Evolutionary conservation across 2,329 filamentous ascomycete species (phyloP).

Genomic region (Colletotrichum filicis): DNA sequence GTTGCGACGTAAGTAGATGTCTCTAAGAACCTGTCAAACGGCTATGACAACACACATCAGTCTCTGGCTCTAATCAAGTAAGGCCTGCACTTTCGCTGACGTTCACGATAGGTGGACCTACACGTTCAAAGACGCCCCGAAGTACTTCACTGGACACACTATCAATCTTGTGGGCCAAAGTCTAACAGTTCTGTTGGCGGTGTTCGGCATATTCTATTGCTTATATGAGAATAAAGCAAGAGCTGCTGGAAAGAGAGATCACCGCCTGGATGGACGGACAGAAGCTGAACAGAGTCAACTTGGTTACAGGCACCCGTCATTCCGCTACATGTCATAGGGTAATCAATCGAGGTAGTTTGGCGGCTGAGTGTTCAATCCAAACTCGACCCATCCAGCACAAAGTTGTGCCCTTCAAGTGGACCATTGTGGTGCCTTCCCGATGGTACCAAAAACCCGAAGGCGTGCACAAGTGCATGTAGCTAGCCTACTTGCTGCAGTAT

Average conservation of each 20-base stretch:
- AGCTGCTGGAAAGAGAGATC: constrained; percentile 46
- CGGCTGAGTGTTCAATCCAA: too few species aligned
- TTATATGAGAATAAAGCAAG: constrained; percentile 61
- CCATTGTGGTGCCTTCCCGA: too few species aligned
- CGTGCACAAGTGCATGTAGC: not conserved
- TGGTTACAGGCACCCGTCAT: constrained; percentile 65
- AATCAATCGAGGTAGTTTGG: not conserved
- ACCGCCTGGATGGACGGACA: constrained; percentile 59
- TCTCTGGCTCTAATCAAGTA: not conserved
- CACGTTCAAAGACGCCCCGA: constrained; percentile 54
- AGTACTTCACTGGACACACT: constrained; percentile 61
- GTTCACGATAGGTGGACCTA: constrained; percentile 60
- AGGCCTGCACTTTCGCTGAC: constrained; percentile 7
- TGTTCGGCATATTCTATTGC: constrained; percentile 63
- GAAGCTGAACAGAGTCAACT: constrained; percentile 58
- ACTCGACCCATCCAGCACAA: too few species aligned
- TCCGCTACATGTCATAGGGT: constrained; percentile 62
- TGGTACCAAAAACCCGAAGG: not conserved
- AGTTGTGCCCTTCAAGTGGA: too few species aligned
- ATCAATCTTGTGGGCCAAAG: constrained; percentile 67
- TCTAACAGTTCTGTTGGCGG: constrained; percentile 53
- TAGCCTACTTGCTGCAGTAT: not conserved
- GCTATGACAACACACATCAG: not conserved
- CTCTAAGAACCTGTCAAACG: not conserved
- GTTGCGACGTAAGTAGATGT: constrained; percentile 59